These are phyloP conservation scores for Ophiocordyceps robertsii DNA, from an alignment of 2,329 filamentous ascomycete species.

Conservation along the genomic window DNA sequence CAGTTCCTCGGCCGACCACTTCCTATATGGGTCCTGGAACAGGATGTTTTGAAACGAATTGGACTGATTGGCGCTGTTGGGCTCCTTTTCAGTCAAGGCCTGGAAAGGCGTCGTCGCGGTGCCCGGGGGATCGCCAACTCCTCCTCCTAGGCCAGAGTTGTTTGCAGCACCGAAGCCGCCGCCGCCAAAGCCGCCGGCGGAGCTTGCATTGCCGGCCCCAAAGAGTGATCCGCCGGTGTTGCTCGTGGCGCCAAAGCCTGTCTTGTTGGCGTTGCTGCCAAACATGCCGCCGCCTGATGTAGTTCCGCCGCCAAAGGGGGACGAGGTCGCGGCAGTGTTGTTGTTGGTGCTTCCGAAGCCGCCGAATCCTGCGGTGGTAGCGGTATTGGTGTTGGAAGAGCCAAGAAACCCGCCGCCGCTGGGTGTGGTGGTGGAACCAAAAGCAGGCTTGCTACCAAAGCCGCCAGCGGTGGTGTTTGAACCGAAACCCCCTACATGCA, in stretches of 20 bases:
- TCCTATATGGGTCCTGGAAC: constrained; percentile 70
- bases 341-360: constrained; percentile 25
- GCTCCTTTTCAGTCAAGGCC: constrained; percentile 61
- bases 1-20: constrained; percentile 81
- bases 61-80: constrained; percentile 30
- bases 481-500: constrained; percentile 22
- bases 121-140: constrained; percentile 48
- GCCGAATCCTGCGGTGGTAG: constrained; percentile 22
- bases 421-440: constrained; percentile 29
- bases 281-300: constrained; percentile 36
- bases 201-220: constrained; percentile 22
- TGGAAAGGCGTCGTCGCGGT: constrained; percentile 58
- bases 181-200: constrained; percentile 17
- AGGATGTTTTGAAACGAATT: constrained; percentile 68
- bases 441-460: constrained; percentile 36
- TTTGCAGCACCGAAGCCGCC: constrained; percentile 28
- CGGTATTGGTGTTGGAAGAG: constrained; percentile 21
- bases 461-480: constrained; percentile 16
- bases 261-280: constrained; percentile 29
- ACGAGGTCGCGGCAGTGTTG: constrained; percentile 17
- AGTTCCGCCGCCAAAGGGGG: constrained; percentile 25
- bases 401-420: constrained; percentile 34
- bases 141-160: constrained; percentile 38
- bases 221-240: constrained; percentile 32
- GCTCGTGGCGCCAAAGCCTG: constrained; percentile 32